Conservation (phyloP, 768 basidiomycete genomes). For the Suillus plorans region DNA sequence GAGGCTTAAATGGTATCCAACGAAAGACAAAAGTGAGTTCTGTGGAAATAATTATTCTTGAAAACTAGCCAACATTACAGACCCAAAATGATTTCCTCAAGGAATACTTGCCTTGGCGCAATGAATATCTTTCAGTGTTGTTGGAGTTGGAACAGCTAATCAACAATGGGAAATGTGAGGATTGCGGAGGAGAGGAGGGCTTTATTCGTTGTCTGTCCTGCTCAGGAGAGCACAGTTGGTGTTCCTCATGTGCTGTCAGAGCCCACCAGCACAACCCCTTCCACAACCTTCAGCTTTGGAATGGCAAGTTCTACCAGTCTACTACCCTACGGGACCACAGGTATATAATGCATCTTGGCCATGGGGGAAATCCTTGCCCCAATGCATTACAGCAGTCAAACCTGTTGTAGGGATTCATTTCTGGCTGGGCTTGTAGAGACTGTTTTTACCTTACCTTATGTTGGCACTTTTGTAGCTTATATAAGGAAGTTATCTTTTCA, state of each 20-base stretch:
- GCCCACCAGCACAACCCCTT: slow-evolving; percentile 7
- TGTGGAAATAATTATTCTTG: too few species aligned
- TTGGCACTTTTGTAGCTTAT: too few species aligned
- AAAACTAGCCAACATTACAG: neutral
- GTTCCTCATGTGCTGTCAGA: neutral
- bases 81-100: slow-evolving; percentile 5
- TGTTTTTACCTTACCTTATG: too few species aligned
- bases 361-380: slow-evolving; percentile 20
- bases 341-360: slow-evolving; percentile 19
- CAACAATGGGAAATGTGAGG: neutral
- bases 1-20: neutral
- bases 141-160: neutral
- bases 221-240: slow-evolving; percentile 7
- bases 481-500: too few species aligned
- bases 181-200: neutral
- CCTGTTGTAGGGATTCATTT: too few species aligned
- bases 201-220: slow-evolving; percentile 3
- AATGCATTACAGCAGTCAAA: neutral
- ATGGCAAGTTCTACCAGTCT: slow-evolving; percentile 15
- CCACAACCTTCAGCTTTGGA: slow-evolving; percentile 23
- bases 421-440: too few species aligned
- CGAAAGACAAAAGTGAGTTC: neutral
- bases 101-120: neutral
- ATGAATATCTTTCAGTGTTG: neutral
- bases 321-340: slow-evolving; percentile 19